Conservation (phyloP, 495 filamentous ascomycete species). For the Hypoxylon fuscum region DNA sequence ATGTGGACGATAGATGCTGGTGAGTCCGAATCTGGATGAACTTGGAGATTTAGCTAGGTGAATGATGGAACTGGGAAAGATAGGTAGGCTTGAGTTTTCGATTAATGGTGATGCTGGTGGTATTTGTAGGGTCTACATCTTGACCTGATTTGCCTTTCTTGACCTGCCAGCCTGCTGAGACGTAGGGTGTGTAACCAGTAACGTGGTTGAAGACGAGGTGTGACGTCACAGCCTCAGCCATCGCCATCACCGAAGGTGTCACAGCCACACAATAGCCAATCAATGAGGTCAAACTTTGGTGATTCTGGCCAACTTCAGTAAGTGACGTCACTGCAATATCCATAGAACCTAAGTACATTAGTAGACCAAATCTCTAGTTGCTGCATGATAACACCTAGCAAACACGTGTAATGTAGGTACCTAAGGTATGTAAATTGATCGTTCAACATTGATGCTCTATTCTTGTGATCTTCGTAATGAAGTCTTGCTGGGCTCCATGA, state of each 20-base stretch:
- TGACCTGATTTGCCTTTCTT: not conserved
- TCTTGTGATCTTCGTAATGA: too few relatives aligned
- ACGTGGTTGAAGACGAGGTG: slow-evolving; percentile 5
- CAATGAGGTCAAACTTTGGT: not conserved
- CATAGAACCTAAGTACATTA: not conserved
- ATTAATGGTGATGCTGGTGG: not conserved
- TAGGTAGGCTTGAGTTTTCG: not conserved
- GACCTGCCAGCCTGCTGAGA: not conserved
- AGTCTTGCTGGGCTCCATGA: too few relatives aligned
- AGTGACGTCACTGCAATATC: not conserved
- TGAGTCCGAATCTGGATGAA: not conserved
- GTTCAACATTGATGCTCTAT: too few relatives aligned
- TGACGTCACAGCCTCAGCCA: slow-evolving; percentile 30
- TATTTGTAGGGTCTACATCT: slow-evolving; percentile 8
- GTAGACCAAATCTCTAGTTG: not conserved
- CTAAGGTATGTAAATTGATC: too few relatives aligned
- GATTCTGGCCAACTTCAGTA: not conserved
- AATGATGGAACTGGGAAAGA: not conserved
- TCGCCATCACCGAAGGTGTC: slow-evolving; percentile 5
- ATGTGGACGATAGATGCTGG: not conserved
- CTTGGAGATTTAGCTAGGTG: slow-evolving; percentile 1
- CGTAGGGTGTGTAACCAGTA: slow-evolving; percentile 24
- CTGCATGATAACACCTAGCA: not conserved
- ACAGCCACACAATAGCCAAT: slow-evolving; percentile 19
- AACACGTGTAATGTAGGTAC: not conserved